Evolutionary conservation across 225 moss, liverwort and hornwort genomes (phyloP), one percentile per base, ranked within the genome.

Genomic region (Pseudoscleropodium purum): DNA sequence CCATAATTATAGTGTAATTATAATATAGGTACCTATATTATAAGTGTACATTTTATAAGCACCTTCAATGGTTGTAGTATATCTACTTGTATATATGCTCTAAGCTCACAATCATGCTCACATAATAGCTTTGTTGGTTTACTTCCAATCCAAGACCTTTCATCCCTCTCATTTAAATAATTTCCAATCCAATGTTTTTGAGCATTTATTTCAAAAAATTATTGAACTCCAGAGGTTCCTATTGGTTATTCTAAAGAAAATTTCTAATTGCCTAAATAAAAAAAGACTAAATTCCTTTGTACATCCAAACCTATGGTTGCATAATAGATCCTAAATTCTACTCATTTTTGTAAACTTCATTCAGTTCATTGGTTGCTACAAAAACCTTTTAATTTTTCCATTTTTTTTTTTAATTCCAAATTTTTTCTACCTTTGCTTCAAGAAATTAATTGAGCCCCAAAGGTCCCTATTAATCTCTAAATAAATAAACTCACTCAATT

Each of bases 371-470:
- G 6, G 18, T 75, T 47, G 18, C 18, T 0, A 47, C 18, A 30
- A 30, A 47, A 47, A 11, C 0, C 11, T 11, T 30, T 75, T 11
- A 30, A 47, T 1, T 30, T 1, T 5, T 4, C 7, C 1, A 21
- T 21, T 8, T 26, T 2, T 31, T 34, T 51, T 47, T 8, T 4
- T 0, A 20, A 33, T 8, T 76, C 33, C 13, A 33, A 51, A 20
- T 8, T 41, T 33, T 51, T 5, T 13, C 13, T 1, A 5, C 8
- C 0, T 49, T 26, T 72, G 2, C 27, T 27, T 27, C 0, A 13
- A 13, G 1, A 51, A 34, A 33, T 20, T 5, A 23, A 9, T 77
- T 77, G 9, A 21, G 13, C 0, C 2, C 8, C 1, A 2, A 75
- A 49, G 2, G 12, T 33, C 33, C 18, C 49, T 20, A 31, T 49